Conservation (phyloP, 805 yeast genomes). For the Yamadazyma philogaea region DNA sequence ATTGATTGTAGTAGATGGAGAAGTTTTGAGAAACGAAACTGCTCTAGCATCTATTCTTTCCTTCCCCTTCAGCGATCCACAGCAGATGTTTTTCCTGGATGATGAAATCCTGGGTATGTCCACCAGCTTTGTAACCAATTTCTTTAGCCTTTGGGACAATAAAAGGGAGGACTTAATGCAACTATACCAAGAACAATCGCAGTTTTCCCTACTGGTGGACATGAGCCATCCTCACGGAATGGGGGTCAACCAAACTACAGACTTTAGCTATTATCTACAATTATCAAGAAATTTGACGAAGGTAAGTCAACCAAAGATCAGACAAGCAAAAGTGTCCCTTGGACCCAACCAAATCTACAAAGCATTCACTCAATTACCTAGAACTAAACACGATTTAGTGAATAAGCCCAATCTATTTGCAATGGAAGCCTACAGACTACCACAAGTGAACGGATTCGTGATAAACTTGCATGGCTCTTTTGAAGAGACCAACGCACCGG, state of each 20-base stretch:
- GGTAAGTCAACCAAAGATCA: conserved; percentile 52
- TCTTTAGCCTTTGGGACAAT: conserved; percentile 76
- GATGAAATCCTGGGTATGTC: conserved; percentile 65
- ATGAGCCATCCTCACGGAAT: conserved; percentile 56
- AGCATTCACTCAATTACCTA: conserved; percentile 69
- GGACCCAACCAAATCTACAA: conserved; percentile 69
- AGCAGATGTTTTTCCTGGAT: conserved; percentile 78
- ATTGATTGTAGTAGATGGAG: conserved; percentile 74
- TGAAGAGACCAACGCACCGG: conserved; percentile 64
- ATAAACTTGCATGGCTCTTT: conserved; percentile 82
- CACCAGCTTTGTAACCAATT: conserved; percentile 75
- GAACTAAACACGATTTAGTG: conserved; percentile 66
- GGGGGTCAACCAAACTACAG: conserved; percentile 15
- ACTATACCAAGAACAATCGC: conserved; percentile 78
- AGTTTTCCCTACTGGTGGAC: conserved; percentile 79
- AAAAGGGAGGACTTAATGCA: conserved; percentile 66
- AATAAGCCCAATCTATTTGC: conserved; percentile 65
- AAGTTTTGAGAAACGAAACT: conserved; percentile 68
- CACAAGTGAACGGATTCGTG: conserved; percentile 72
- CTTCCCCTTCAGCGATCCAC: conserved; percentile 54
- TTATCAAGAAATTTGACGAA: conserved; percentile 74
- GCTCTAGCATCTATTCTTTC: conserved; percentile 50
- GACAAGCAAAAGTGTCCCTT: conserved; percentile 55
- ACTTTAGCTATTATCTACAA: conserved; percentile 66
- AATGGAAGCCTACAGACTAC: conserved; percentile 72